A percentile compares a stretch with the other conserved stretches of the same genome.
Conservation (phyloP, 768 basidiomycete species). For the Plicaturopsis crispa region DNA sequence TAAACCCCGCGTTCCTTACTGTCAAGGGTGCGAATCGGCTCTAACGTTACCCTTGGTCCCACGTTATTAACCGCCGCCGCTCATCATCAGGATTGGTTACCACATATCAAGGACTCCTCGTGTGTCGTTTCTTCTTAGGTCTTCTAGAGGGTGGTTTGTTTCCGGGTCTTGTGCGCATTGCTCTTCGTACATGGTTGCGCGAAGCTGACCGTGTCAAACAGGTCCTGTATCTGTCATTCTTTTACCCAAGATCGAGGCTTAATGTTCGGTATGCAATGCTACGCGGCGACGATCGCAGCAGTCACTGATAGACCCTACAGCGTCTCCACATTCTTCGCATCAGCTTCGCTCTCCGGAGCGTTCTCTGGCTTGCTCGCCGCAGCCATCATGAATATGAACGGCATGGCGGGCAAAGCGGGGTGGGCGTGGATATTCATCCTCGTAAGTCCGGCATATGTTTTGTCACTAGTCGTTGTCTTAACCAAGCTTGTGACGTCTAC, state of each 20-base stretch:
- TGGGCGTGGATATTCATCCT: conserved; percentile 61
- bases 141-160: conserved; percentile 52
- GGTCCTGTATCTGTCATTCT: conserved; percentile 33
- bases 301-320: too few species aligned
- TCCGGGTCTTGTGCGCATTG: conserved; percentile 23
- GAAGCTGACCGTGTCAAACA: too few species aligned
- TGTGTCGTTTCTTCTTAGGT: conserved; percentile 43
- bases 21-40: too few species aligned
- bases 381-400: conserved; percentile 51
- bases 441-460: conserved; percentile 21
- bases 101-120: conserved; percentile 44
- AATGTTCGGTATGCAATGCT: too few species aligned
- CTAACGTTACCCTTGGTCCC: too few species aligned
- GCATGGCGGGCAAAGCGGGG: conserved; percentile 39
- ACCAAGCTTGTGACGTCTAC: not conserved
- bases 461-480: not conserved
- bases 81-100: conserved; percentile 32
- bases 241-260: conserved; percentile 22
- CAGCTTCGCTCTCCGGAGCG: conserved; percentile 47
- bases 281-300: too few species aligned
- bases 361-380: conserved; percentile 61
- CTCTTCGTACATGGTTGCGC: conserved; percentile 16
- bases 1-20: too few species aligned
- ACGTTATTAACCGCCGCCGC: too few species aligned
- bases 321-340: conserved; percentile 29